Conservation (phyloP, 73 alveolate species). For the Blepharisma japonicum region DNA sequence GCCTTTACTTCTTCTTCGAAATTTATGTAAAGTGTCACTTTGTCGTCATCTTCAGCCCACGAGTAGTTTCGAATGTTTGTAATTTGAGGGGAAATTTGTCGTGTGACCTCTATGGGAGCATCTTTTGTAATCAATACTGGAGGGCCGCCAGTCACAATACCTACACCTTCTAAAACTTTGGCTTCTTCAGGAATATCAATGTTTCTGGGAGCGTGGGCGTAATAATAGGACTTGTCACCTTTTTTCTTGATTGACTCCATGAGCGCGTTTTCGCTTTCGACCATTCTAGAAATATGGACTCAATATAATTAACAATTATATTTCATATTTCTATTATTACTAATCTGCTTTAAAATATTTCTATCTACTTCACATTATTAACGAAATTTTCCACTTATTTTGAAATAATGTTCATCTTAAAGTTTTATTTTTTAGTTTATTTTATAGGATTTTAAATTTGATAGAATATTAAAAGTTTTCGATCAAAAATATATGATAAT, state of each 20-base stretch:
- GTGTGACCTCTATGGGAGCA: background rate
- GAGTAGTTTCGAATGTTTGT: background rate
- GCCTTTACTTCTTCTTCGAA: background rate
- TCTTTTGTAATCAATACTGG: constrained; percentile 40
- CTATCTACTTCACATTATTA: too few relatives aligned
- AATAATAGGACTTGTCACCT: constrained; percentile 37
- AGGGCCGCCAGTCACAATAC: constrained; percentile 61
- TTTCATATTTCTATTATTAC: too few relatives aligned
- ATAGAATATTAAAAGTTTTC: too few relatives aligned
- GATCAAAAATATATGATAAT: too few relatives aligned
- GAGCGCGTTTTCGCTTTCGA: constrained; percentile 29
- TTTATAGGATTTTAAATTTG: too few relatives aligned
- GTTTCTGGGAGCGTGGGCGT: constrained; percentile 60
- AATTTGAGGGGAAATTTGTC: background rate
- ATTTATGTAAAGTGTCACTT: background rate
- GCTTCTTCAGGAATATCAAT: constrained; percentile 46
- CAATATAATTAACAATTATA: too few relatives aligned
- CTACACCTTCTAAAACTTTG: constrained; percentile 53
- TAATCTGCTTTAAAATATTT: too few relatives aligned
- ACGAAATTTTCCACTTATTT: too few relatives aligned
- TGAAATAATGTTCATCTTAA: too few relatives aligned
- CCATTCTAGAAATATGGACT: constrained; percentile 17
- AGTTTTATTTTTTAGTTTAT: too few relatives aligned
- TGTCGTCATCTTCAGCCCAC: constrained; percentile 25
- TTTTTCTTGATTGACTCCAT: constrained; percentile 10